A percentile compares a stretch with the other conserved stretches of the same genome.
Evolutionary conservation across 1,284 basidiomycete genomes (phyloP).

Genomic region (Ceraceosorus bombacis): DNA sequence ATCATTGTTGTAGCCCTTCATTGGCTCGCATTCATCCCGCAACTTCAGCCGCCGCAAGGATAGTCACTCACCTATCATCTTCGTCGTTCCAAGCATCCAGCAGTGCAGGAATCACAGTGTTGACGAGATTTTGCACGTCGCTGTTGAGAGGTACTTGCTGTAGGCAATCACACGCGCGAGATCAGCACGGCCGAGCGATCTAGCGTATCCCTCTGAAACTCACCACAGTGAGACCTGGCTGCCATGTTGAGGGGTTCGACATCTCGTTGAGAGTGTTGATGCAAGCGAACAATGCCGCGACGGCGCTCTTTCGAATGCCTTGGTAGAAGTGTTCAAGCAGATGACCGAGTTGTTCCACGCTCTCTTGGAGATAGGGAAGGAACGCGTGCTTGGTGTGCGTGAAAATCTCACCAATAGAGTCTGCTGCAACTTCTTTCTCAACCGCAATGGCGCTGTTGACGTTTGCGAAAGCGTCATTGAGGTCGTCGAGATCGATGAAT

Average conservation of each 20-base stretch:
- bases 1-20: slow-evolving; percentile 51
- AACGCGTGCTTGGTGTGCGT: slow-evolving; percentile 73
- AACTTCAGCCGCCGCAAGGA: background rate
- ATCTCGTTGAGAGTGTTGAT: slow-evolving; percentile 88
- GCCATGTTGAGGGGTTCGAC: slow-evolving; percentile 73
- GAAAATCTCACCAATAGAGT: slow-evolving; percentile 89
- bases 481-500: slow-evolving; percentile 64
- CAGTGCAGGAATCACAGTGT: slow-evolving; percentile 66
- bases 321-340: slow-evolving; percentile 91
- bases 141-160: slow-evolving; percentile 58
- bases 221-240: slow-evolving; percentile 59
- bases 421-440: slow-evolving; percentile 98
- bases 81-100: slow-evolving; percentile 87
- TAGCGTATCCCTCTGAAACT: no score
- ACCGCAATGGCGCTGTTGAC: slow-evolving; percentile 95
- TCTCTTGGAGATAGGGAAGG: slow-evolving; percentile 68
- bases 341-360: slow-evolving; percentile 71
- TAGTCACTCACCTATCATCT: slow-evolving; percentile 82
- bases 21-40: slow-evolving; percentile 6
- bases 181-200: slow-evolving; percentile 34
- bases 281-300: slow-evolving; percentile 80
- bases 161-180: no score
- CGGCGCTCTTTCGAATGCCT: slow-evolving; percentile 90
- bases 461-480: slow-evolving; percentile 56
- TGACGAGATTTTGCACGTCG: slow-evolving; percentile 74